These are phyloP conservation scores for Penicillium sp. DNA, from an alignment of 2,329 filamentous ascomycete genomes.

Conservation along the genomic window DNA sequence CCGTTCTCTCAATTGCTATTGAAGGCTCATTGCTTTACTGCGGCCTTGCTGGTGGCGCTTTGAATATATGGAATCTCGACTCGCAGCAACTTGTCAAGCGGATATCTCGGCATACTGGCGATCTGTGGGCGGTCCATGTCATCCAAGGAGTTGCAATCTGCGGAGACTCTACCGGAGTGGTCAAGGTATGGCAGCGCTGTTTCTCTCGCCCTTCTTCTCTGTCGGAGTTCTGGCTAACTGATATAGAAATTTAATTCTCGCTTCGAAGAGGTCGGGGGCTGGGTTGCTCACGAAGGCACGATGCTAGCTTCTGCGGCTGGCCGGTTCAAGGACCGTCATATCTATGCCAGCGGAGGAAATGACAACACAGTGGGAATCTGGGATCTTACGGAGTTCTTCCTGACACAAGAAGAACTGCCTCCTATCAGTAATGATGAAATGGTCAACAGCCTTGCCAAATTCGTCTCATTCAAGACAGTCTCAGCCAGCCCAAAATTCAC, in stretches of 20 bases:
- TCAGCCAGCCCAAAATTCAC: constrained; percentile 84
- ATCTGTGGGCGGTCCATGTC: constrained; percentile 85
- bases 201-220: background rate
- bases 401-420: constrained; percentile 48
- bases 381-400: constrained; percentile 68
- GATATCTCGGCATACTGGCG: constrained; percentile 77
- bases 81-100: constrained; percentile 88
- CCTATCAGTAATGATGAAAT: constrained; percentile 64
- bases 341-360: constrained; percentile 94
- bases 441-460: constrained; percentile 76
- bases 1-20: constrained; percentile 76
- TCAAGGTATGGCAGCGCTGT: constrained; percentile 66
- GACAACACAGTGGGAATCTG: constrained; percentile 89
- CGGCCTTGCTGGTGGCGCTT: constrained; percentile 81
- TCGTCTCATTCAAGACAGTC: constrained; percentile 89
- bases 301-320: constrained; percentile 83
- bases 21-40: constrained; percentile 93
- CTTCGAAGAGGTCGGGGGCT: constrained; percentile 77
- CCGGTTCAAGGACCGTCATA: constrained; percentile 69
- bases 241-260: constrained; percentile 74
- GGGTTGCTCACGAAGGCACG: constrained; percentile 84
- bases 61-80: constrained; percentile 97
- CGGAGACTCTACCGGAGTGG: constrained; percentile 84
- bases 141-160: constrained; percentile 85
- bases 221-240: constrained; percentile 7